These are phyloP conservation scores for Herpomyces periplanetae DNA, from an alignment of 2,329 filamentous ascomycete genomes.

Conservation along the genomic window DNA sequence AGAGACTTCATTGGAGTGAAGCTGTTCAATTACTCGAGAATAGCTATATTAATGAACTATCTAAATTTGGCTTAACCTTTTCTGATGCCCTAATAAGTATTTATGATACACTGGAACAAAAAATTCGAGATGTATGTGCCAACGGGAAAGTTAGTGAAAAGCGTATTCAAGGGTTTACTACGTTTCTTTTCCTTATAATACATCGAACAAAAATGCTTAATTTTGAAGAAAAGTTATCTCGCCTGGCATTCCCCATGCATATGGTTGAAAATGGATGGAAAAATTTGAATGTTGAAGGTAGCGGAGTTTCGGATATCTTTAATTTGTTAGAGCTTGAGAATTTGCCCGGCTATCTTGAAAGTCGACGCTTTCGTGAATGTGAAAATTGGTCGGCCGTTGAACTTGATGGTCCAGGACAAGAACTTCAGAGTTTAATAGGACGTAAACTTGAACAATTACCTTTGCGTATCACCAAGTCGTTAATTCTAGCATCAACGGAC, in stretches of 20 bases:
- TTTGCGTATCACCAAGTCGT: slow-evolving; percentile 50
- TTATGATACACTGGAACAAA: slow-evolving; percentile 48
- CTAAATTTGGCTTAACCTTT: slow-evolving; percentile 57
- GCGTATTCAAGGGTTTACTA: slow-evolving; percentile 44
- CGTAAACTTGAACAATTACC: too few species aligned
- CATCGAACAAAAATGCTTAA: slow-evolving; percentile 47
- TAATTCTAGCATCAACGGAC: slow-evolving; percentile 70
- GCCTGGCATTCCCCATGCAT: slow-evolving; percentile 36
- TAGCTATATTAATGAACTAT: slow-evolving; percentile 49
- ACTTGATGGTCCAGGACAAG: slow-evolving; percentile 37
- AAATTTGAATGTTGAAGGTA: slow-evolving; percentile 22
- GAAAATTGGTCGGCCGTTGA: slow-evolving; percentile 42
- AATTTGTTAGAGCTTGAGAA: slow-evolving; percentile 35
- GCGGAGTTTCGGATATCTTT: slow-evolving; percentile 30
- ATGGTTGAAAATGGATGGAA: slow-evolving; percentile 50
- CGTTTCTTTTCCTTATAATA: slow-evolving; percentile 75
- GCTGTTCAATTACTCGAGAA: slow-evolving; percentile 58
- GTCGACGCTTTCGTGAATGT: slow-evolving; percentile 28
- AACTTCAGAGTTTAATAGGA: slow-evolving; percentile 9
- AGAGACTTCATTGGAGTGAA: too few species aligned
- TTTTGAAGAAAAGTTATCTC: slow-evolving; percentile 22
- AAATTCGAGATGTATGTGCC: slow-evolving; percentile 38
- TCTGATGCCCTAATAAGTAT: slow-evolving; percentile 40
- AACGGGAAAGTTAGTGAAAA: slow-evolving; percentile 38
- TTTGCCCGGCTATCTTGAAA: slow-evolving; percentile 36